phyloP scores from a whole-genome alignment of 176 grass and related monocot species.

The Alopecurus myosuroides region DNA sequence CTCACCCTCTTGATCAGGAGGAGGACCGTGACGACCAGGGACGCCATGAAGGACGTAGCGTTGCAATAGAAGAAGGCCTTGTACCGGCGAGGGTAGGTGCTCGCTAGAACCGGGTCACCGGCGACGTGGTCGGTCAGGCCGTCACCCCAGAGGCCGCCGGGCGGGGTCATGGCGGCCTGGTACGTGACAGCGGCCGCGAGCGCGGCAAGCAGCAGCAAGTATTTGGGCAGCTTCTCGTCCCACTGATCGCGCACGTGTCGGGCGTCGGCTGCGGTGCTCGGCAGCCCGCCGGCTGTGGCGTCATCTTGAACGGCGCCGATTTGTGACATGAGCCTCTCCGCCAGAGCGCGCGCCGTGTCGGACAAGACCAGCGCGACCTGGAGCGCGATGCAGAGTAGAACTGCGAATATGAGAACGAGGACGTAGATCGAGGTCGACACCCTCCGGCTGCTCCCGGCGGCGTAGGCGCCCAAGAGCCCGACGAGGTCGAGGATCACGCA shows the following conservation, averaged over 20 bases:
- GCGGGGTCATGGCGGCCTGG: constrained; percentile 41
- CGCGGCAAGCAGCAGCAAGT: constrained; percentile 35
- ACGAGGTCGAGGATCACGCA: constrained; percentile 29
- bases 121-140: not conserved
- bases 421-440: constrained; percentile 49
- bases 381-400: constrained; percentile 24
- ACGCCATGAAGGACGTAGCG: constrained; percentile 49
- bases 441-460: constrained; percentile 34
- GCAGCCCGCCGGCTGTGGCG: not conserved
- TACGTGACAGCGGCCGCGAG: constrained; percentile 45
- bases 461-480: constrained; percentile 44
- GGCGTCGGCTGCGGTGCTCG: not conserved
- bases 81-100: constrained; percentile 25
- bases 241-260: constrained; percentile 1
- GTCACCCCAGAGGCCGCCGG: constrained; percentile 33
- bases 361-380: constrained; percentile 19
- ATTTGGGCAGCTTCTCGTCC: constrained; percentile 35
- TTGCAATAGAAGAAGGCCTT: constrained; percentile 59
- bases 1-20: constrained; percentile 45
- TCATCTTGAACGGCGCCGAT: not conserved
- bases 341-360: not conserved
- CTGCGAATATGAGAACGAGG: constrained; percentile 12
- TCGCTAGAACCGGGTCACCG: constrained; percentile 34
- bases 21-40: constrained; percentile 40
- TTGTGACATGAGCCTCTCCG: not conserved